Percentiles rank a stretch among this genome's conserved stretches.
Conservation (phyloP, 208 protist species). For the Spongospora subterranea region DNA sequence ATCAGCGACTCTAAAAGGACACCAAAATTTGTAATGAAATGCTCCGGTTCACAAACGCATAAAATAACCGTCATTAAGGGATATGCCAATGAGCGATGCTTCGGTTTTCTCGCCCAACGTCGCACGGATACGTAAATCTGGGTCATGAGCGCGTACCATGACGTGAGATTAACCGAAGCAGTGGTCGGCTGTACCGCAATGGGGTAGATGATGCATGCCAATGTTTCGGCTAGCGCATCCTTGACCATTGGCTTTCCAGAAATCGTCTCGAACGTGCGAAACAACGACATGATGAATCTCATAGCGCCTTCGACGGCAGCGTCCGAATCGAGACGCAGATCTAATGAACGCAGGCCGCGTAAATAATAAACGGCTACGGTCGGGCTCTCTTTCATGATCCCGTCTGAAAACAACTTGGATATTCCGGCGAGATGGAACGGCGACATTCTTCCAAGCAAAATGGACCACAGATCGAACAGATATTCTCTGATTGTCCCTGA, state of each 20-base stretch:
- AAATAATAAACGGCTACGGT: neutral
- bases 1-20: conserved; percentile 35
- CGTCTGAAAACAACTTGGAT: neutral
- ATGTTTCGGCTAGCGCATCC: neutral
- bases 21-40: conserved; percentile 56
- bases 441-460: neutral
- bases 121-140: conserved; percentile 30
- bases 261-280: neutral
- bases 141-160: conserved; percentile 19
- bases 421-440: neutral
- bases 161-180: neutral
- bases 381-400: neutral
- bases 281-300: neutral
- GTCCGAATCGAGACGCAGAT: conserved; percentile 3
- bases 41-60: conserved; percentile 29
- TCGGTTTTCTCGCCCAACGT: neutral
- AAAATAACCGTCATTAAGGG: conserved; percentile 21
- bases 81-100: neutral
- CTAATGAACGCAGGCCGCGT: neutral
- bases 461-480: conserved; percentile 19
- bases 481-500: neutral
- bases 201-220: neutral
- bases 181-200: neutral
- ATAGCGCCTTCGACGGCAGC: neutral
- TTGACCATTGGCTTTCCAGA: neutral